Conservation (phyloP, 176 grass and related monocot species). For the Tillandsia leiboldiana region DNA sequence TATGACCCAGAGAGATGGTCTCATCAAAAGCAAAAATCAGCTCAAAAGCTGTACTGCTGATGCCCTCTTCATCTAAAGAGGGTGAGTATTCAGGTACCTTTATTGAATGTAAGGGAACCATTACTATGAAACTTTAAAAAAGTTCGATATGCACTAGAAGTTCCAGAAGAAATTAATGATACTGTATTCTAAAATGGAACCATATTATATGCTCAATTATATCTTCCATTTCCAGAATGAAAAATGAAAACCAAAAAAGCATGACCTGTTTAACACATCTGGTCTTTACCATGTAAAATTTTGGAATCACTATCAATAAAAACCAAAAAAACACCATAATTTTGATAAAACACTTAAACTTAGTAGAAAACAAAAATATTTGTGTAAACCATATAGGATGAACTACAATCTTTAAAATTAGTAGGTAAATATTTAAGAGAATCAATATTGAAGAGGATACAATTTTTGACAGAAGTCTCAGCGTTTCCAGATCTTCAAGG, state of each 20-base stretch:
- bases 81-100: slow-evolving; percentile 76
- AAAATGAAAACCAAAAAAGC: not conserved
- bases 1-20: slow-evolving; percentile 72
- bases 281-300: too few relatives aligned
- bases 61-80: slow-evolving; percentile 67
- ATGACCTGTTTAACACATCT: too few relatives aligned
- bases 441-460: slow-evolving; percentile 29
- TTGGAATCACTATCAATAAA: too few relatives aligned
- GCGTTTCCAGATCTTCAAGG: slow-evolving; percentile 77
- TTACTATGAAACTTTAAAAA: not conserved
- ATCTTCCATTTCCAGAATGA: not conserved
- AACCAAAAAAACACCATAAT: not conserved
- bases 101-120: slow-evolving; percentile 38
- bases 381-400: not conserved
- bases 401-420: too few relatives aligned
- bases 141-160: too few relatives aligned
- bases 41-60: slow-evolving; percentile 62
- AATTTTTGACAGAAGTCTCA: slow-evolving; percentile 76
- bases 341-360: not conserved
- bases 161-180: too few relatives aligned
- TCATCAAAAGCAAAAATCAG: slow-evolving; percentile 89
- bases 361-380: not conserved
- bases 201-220: not conserved
- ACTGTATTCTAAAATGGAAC: not conserved
- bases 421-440: not conserved